Evolutionary conservation across 768 basidiomycete genomes (phyloP).

Genomic region (Mycena galopus): DNA sequence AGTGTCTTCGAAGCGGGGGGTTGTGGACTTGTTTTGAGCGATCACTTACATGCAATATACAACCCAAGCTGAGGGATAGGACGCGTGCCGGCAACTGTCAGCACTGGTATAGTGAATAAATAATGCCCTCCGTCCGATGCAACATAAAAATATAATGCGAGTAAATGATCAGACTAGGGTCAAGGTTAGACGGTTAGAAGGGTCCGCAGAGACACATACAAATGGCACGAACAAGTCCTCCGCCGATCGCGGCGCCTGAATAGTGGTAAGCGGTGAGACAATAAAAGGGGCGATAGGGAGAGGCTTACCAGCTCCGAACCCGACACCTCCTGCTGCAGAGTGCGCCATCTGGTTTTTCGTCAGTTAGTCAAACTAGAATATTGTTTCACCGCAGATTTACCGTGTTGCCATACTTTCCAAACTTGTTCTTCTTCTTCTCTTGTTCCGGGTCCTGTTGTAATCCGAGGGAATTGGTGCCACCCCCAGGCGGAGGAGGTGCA

Average conservation of each 20-base stretch:
- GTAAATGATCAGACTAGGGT: constrained; percentile 29
- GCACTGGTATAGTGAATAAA: constrained; percentile 12
- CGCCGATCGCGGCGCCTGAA: constrained; percentile 63
- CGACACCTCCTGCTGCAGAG: constrained; percentile 74
- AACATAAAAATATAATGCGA: background rate
- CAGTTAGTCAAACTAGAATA: background rate
- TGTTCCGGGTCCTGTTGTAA: constrained; percentile 58
- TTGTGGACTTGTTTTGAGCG: constrained; percentile 40
- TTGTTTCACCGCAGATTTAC: constrained; percentile 48
- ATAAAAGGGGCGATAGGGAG: too few species aligned
- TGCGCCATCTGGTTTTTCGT: constrained; percentile 60
- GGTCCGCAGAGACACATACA: too few species aligned
- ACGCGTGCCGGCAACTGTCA: constrained; percentile 27
- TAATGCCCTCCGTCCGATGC: constrained; percentile 15
- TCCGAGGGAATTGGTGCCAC: constrained; percentile 55
- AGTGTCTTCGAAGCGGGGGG: constrained; percentile 47
- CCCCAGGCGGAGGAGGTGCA: constrained; percentile 52
- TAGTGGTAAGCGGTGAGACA: constrained; percentile 11
- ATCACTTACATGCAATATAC: background rate
- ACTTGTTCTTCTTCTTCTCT: constrained; percentile 70
- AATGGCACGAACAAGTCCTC: constrained; percentile 63
- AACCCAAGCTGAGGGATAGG: too few species aligned
- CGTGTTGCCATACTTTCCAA: constrained; percentile 68
- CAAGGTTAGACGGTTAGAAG: too few species aligned
- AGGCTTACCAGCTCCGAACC: constrained; percentile 41